phyloP scores from a whole-genome alignment of 495 filamentous ascomycete species.

The Talaromyces liani region DNA sequence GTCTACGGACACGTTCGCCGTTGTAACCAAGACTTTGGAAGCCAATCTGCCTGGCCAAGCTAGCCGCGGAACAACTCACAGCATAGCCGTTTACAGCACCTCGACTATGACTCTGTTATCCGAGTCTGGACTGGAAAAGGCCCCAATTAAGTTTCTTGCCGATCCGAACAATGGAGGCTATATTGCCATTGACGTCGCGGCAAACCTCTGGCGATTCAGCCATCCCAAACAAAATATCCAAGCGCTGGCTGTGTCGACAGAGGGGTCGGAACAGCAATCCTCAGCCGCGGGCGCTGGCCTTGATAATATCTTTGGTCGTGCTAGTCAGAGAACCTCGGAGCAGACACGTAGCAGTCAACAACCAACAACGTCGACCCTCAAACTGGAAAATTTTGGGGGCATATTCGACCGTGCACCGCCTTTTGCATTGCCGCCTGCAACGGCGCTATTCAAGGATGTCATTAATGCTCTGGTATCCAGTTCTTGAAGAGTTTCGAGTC shows the following conservation, averaged over 20 bases:
- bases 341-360: constrained; percentile 17
- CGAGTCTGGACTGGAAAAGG: constrained; percentile 18
- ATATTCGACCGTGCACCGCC: constrained; percentile 69
- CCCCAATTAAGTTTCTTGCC: constrained; percentile 29
- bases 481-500: constrained; percentile 3
- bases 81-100: constrained; percentile 24
- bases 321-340: constrained; percentile 16
- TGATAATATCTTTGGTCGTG: constrained; percentile 39
- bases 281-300: constrained; percentile 34
- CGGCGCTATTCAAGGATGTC: constrained; percentile 71
- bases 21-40: constrained; percentile 14
- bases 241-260: constrained; percentile 39
- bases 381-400: constrained; percentile 57
- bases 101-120: constrained; percentile 25
- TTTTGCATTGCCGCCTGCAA: constrained; percentile 69
- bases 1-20: constrained; percentile 29
- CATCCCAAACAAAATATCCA: constrained; percentile 48
- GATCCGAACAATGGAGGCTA: constrained; percentile 48
- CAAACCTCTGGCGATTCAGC: constrained; percentile 41
- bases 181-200: constrained; percentile 39
- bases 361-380: constrained; percentile 45
- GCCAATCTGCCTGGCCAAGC: neutral
- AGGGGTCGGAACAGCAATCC: constrained; percentile 25
- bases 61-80: neutral
- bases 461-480: constrained; percentile 28